Conservation (phyloP, 495 filamentous ascomycete species). For the Aspergillus bertholletiae region DNA sequence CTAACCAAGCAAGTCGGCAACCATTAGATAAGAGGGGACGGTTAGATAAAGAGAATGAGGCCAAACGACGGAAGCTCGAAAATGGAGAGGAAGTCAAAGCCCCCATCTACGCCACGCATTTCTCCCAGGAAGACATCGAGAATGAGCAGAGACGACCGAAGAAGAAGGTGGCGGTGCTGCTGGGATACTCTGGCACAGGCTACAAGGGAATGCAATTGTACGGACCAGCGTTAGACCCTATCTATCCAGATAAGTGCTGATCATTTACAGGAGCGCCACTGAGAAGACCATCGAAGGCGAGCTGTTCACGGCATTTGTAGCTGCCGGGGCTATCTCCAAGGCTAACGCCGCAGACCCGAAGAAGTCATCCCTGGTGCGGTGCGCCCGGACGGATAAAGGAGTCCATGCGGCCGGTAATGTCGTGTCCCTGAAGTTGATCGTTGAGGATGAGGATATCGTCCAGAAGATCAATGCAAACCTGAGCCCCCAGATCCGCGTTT, state of each 20-base stretch:
- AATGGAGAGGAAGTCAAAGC: slow-evolving; percentile 36
- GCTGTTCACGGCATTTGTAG: slow-evolving; percentile 84
- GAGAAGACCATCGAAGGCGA: slow-evolving; percentile 98
- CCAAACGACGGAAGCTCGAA: slow-evolving; percentile 57
- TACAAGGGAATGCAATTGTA: slow-evolving; percentile 95
- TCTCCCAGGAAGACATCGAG: slow-evolving; percentile 75
- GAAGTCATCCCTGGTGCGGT: slow-evolving; percentile 90
- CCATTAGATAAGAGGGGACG: slow-evolving; percentile 61
- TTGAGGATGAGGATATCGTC: slow-evolving; percentile 84
- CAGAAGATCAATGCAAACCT: slow-evolving; percentile 85
- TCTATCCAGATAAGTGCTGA: neutral
- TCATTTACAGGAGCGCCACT: slow-evolving; percentile 49
- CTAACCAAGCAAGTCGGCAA: slow-evolving; percentile 65
- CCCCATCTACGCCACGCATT: slow-evolving; percentile 53
- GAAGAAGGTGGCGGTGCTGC: slow-evolving; percentile 89
- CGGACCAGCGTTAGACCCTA: neutral
- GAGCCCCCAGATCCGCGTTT: slow-evolving; percentile 84
- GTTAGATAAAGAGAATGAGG: slow-evolving; percentile 50
- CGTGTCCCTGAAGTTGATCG: slow-evolving; percentile 90
- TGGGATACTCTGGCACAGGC: slow-evolving; percentile 95
- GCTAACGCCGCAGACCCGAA: slow-evolving; percentile 95
- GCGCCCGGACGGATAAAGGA: slow-evolving; percentile 94
- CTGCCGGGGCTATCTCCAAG: slow-evolving; percentile 88
- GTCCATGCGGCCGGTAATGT: slow-evolving; percentile 97
- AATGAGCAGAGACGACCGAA: slow-evolving; percentile 84